Conservation (phyloP, 306 rosid species). For the Corylus americana region DNA sequence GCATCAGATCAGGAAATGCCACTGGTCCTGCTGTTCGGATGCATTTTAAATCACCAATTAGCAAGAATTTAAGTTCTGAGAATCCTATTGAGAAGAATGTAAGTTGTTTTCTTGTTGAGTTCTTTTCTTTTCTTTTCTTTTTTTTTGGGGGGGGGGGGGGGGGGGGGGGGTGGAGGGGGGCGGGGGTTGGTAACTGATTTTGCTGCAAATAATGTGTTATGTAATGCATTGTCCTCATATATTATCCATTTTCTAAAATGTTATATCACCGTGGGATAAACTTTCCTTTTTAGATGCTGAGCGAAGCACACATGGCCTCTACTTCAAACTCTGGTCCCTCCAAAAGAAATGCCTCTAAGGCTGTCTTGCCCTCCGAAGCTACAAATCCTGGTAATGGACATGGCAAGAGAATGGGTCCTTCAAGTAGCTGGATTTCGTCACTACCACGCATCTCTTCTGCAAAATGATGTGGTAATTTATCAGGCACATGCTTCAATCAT, state of each 20-base stretch:
- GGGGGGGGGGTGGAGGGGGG: neutral
- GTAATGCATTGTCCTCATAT: neutral
- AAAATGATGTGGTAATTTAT: constrained; percentile 62
- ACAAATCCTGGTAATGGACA: constrained; percentile 53
- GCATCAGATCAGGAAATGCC: constrained; percentile 53
- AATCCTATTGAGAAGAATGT: constrained; percentile 74
- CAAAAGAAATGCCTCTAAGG: constrained; percentile 59
- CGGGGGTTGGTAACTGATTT: neutral
- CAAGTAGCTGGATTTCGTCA: constrained; percentile 90
- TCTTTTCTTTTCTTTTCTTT: neutral
- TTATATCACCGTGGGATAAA: constrained; percentile 16
- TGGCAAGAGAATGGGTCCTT: constrained; percentile 68
- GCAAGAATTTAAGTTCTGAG: constrained; percentile 54
- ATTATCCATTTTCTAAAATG: neutral
- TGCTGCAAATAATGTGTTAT: neutral
- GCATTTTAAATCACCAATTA: constrained; percentile 68
- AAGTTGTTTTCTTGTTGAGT: constrained; percentile 30
- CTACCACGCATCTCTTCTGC: constrained; percentile 75
- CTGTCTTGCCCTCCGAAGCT: constrained; percentile 52
- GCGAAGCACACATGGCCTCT: constrained; percentile 57
- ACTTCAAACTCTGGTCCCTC: constrained; percentile 60
- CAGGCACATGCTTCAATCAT: constrained; percentile 11
- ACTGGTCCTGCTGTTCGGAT: constrained; percentile 61
- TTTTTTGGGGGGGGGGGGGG: neutral
- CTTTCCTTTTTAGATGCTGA: constrained; percentile 53